These are phyloP conservation scores for Kluyveromyces nonfermentans DNA, from an alignment of 805 yeast genomes.

Conservation along the genomic window DNA sequence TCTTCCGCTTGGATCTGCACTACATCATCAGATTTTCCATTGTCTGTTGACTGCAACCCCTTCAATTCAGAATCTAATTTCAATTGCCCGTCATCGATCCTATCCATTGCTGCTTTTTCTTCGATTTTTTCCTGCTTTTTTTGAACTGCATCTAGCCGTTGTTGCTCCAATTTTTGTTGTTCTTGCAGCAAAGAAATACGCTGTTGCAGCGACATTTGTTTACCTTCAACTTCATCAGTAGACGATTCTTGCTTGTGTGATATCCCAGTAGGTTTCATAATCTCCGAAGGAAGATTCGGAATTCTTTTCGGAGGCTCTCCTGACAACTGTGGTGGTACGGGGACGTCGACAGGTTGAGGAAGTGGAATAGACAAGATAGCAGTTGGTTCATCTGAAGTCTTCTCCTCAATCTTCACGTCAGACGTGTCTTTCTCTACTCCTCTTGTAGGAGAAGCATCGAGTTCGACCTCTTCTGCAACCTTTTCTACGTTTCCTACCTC, in stretches of 20 bases:
- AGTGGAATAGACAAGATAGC: slow-evolving; percentile 2
- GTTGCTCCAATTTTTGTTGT: slow-evolving; percentile 72
- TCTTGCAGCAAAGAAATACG: slow-evolving; percentile 78
- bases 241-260: background rate
- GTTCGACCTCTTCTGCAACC: background rate
- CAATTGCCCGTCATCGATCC: background rate
- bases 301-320: background rate
- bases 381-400: background rate
- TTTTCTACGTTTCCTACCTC: background rate
- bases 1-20: slow-evolving; percentile 28
- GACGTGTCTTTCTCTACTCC: background rate
- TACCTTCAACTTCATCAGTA: background rate
- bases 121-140: slow-evolving; percentile 24
- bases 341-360: slow-evolving; percentile 1
- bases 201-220: slow-evolving; percentile 66
- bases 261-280: background rate
- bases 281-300: background rate
- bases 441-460: background rate
- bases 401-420: background rate
- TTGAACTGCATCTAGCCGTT: slow-evolving; percentile 51
- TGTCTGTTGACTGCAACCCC: background rate
- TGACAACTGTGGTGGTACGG: background rate
- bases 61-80: background rate
- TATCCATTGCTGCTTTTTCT: slow-evolving; percentile 1
- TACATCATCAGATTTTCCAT: slow-evolving; percentile 12